Percentiles rank a stretch among this genome's conserved stretches.
Conservation (phyloP, 176 grass and related monocot species). For the Oryza officinalis region DNA sequence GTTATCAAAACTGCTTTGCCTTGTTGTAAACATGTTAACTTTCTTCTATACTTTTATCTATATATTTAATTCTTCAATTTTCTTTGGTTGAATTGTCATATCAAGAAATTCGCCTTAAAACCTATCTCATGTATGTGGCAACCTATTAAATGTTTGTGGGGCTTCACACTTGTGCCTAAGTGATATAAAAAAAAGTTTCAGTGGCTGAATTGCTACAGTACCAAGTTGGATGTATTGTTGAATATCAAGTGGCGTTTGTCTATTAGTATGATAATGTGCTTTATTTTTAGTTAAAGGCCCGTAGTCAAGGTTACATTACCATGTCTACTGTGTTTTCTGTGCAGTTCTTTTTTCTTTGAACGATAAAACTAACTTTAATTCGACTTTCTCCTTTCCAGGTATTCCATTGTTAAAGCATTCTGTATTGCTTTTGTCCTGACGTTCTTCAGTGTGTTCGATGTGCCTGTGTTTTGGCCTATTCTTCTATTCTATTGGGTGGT, state of each 20-base stretch:
- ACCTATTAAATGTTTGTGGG: background rate
- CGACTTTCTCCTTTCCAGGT: constrained; percentile 46
- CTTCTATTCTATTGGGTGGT: constrained; percentile 73
- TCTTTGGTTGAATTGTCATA: background rate
- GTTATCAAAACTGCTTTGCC: background rate
- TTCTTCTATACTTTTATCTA: background rate
- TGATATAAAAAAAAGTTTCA: background rate
- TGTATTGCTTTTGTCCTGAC: constrained; percentile 73
- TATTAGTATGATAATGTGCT: constrained; percentile 12
- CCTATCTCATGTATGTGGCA: background rate
- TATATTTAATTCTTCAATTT: background rate
- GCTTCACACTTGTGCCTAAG: background rate
- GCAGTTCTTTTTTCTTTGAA: constrained; percentile 7
- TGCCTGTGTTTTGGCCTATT: constrained; percentile 88
- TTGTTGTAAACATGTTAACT: background rate
- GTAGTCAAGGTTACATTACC: background rate
- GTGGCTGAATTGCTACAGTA: background rate
- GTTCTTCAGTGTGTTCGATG: constrained; percentile 75
- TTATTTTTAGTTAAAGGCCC: background rate
- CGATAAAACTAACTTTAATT: background rate
- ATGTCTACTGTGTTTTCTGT: background rate
- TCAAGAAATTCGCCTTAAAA: background rate
- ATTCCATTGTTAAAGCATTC: constrained; percentile 68
- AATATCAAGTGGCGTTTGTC: background rate
- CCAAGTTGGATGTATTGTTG: background rate